Evolutionary conservation across 192 early-diverging fungal genomes (phyloP), one percentile per base, ranked within the genome.

Genomic region (Helicostylum pulchrum): DNA sequence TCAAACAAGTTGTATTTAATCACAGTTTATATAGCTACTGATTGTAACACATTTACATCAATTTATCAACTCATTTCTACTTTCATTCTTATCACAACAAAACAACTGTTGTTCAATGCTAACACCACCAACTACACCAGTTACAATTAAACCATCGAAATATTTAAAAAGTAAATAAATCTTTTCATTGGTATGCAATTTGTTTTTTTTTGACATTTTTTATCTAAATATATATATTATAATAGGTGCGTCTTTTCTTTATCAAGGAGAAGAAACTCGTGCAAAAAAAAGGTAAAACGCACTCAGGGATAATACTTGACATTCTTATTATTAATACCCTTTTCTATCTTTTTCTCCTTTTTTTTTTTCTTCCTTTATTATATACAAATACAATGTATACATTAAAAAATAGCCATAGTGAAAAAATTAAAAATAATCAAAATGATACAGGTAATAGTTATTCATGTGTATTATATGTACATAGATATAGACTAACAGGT

Each of bases 1-100:
- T 23, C 31, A 34, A 55, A 19, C 9, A 32, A 55, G 53, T 32
- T 32, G 8, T 54, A 15, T 31, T n/a, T 15, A 34, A 19, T 32
- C 17, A 56, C 20, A 56, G 54, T 56, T 56, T 39, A 19, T 19
- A 56, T 39, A 56, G 54, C 36, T 56, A 15, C 19, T 10, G 10
- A 56, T 56, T 17, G 54, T 56, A 36, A 56, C 34, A 56, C 54
- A 56, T 56, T 34, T 56, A 36, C 30, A 56, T n/a, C 54, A 56
- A 36, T 32, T 56, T 56, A 34, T 56, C 17, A 56, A 56, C 7
- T 39, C 54, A 56, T 17, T 56, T 10, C 31, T 56, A 19, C 10
- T 34, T 10, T 9, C 19, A 39, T 56, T 56, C 36, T 34, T 19
- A 39, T 34, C 34, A n/a, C n/a, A 56, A 17, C 31, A 56, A 10